Percentiles rank a stretch among this genome's conserved stretches.
These are phyloP conservation scores for Phytophthora colocasiae DNA, from an alignment of 352 stramenopile genomes.

Conservation along the genomic window DNA sequence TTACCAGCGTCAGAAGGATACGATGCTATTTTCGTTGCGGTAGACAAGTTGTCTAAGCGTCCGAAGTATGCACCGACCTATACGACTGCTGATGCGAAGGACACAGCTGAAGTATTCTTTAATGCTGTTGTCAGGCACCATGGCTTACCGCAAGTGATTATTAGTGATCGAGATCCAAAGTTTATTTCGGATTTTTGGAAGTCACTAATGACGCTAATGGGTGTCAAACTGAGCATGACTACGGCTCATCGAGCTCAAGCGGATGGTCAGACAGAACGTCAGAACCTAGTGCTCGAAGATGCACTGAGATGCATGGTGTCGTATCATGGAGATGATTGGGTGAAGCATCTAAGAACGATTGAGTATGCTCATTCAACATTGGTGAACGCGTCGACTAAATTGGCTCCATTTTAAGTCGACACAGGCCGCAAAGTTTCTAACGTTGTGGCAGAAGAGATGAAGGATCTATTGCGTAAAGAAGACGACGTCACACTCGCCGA, in stretches of 20 bases:
- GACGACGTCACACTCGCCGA: conserved; percentile 10
- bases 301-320: conserved; percentile 20
- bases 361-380: conserved; percentile 29
- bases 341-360: conserved; percentile 15
- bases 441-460: conserved; percentile 6
- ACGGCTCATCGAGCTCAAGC: conserved; percentile 25
- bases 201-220: conserved; percentile 24
- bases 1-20: conserved; percentile 28
- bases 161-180: conserved; percentile 30
- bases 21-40: conserved; percentile 26
- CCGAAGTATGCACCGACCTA: conserved; percentile 24
- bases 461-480: conserved; percentile 2
- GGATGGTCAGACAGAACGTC: conserved; percentile 22
- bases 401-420: conserved; percentile 23
- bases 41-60: conserved; percentile 39
- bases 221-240: conserved; percentile 25
- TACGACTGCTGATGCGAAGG: conserved; percentile 21
- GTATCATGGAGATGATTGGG: conserved; percentile 23
- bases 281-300: conserved; percentile 22
- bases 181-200: conserved; percentile 29
- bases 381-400: conserved; percentile 3
- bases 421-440: conserved; percentile 16
- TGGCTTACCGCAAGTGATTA: conserved; percentile 16
- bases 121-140: conserved; percentile 23
- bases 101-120: conserved; percentile 15